These are phyloP conservation scores for Aspergillus sp. DNA, from an alignment of 2,329 filamentous ascomycete species.

Conservation along the genomic window DNA sequence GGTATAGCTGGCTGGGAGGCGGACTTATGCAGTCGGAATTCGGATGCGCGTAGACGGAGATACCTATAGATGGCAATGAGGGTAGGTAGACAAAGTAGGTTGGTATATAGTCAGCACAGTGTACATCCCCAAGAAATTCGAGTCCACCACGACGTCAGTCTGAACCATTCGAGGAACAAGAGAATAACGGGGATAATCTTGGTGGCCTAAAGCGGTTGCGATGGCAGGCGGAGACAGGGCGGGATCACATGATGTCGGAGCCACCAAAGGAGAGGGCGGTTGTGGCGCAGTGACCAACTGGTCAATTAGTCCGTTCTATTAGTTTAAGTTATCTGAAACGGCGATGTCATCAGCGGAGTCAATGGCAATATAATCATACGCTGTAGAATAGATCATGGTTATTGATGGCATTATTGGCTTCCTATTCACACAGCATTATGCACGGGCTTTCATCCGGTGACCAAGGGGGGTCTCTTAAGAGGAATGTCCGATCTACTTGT, in stretches of 20 bases:
- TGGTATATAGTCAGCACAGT: background rate
- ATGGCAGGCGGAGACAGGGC: constrained; percentile 17
- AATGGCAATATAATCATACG: background rate
- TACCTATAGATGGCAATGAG: background rate
- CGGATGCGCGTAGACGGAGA: background rate
- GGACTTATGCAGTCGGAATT: background rate
- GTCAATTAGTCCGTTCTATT: too few relatives aligned
- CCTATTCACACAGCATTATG: background rate
- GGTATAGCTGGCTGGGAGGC: constrained; percentile 7
- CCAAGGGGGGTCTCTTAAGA: too few relatives aligned
- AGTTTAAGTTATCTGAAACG: constrained; percentile 11
- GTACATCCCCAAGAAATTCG: background rate
- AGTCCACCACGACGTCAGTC: constrained; percentile 8
- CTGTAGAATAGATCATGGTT: background rate
- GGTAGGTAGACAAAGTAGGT: background rate
- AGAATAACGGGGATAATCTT: constrained; percentile 11
- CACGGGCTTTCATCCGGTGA: background rate
- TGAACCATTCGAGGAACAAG: constrained; percentile 6
- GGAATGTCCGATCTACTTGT: background rate
- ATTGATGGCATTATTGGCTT: background rate
- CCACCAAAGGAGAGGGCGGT: background rate
- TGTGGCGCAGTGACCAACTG: constrained; percentile 1
- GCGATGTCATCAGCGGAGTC: constrained; percentile 14
- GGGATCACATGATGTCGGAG: constrained; percentile 24
- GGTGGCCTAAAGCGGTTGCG: constrained; percentile 22